Evolutionary conservation across 345 rosid genomes (phyloP), one percentile per base, ranked within the genome.

Genomic region (Arabis alpina): DNA sequence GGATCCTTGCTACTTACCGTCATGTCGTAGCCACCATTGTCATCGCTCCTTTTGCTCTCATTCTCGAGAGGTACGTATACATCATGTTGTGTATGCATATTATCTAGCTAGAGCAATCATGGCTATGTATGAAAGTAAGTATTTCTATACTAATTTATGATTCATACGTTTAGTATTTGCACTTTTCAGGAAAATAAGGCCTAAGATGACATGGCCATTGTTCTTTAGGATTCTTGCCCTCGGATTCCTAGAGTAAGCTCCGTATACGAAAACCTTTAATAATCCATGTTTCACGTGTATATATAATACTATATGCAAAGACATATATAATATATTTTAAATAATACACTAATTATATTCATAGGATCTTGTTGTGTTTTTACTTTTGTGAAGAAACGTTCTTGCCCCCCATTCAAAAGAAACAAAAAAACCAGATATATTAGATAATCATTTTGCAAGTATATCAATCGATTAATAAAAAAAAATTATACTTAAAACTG

Each of bases 1-100:
- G 72, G 79, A 60, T 86, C 10, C 91, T 93, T 32, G 82, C 90
- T 1, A 81, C 84, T 0, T 91, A 94, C 66, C 94, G 99, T 3
- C 96, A 94, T 44, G 93, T 84, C 3, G 89, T 76, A 2, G 98
- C 97, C 36, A 77, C 87, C n/a, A 4, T 89, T 36, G 81, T 84
- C 73, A 84, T 93, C 9, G 82, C 91, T 4, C 98, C 98, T 28
- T 91, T 89, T 40, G 98, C 98, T 30, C 70, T 93, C 28, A 36
- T 91, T 40, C 87, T 93, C 2, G 98, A 91, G 78, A 87, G 98
- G 98, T 93, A 66, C 40, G 34, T 40, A 23, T 45, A 10, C 13
- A 11, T 39, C 36, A 37, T 73, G 63, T 12, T 43, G 40, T 51
- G 3, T 65, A 25, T 24, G 34, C 28, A 36, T 59, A 28, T 69